Evolutionary conservation across 1,284 basidiomycete species (phyloP).

Genomic region (Takashimella koratensis): DNA sequence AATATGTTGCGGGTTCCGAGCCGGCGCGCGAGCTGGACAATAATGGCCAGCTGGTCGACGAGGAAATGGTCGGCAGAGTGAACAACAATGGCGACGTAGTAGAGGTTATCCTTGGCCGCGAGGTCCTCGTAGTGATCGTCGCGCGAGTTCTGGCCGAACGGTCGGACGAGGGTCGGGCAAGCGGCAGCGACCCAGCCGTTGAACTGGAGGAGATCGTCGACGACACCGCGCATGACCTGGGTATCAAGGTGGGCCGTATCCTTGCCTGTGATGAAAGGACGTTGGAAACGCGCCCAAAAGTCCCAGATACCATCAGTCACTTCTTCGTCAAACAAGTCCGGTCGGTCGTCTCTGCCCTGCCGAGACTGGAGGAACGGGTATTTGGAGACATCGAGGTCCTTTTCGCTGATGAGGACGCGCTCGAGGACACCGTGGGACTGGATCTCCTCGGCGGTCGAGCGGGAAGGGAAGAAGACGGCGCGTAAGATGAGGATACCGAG

Average conservation of each 20-base stretch:
- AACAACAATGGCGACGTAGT: conserved; percentile 87
- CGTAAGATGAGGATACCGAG: conserved; percentile 38
- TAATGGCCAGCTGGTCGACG: conserved; percentile 91
- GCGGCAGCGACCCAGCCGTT: conserved; percentile 99
- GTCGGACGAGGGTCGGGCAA: conserved; percentile 81
- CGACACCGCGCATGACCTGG: conserved; percentile 76
- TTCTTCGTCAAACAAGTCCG: conserved; percentile 71
- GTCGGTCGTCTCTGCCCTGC: conserved; percentile 73
- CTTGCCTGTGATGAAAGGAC: conserved; percentile 74
- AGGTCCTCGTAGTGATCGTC: conserved; percentile 85
- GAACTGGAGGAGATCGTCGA: conserved; percentile 83
- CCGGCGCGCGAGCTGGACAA: conserved; percentile 84
- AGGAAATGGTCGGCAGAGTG: conserved; percentile 97
- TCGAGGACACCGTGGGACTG: conserved; percentile 78
- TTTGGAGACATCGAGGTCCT: conserved; percentile 76
- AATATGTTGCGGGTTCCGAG: conserved; percentile 83
- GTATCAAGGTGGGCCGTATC: conserved; percentile 83
- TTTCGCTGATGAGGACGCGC: conserved; percentile 76
- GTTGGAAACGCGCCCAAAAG: conserved; percentile 86
- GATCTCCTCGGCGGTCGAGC: conserved; percentile 54
- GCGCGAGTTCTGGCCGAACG: conserved; percentile 80
- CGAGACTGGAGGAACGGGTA: conserved; percentile 81
- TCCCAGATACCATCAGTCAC: conserved; percentile 72
- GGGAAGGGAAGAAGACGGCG: conserved; percentile 36
- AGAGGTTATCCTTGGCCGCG: conserved; percentile 72